These are phyloP conservation scores for Salix brachista DNA, from an alignment of 345 rosid genomes.

Conservation along the genomic window DNA sequence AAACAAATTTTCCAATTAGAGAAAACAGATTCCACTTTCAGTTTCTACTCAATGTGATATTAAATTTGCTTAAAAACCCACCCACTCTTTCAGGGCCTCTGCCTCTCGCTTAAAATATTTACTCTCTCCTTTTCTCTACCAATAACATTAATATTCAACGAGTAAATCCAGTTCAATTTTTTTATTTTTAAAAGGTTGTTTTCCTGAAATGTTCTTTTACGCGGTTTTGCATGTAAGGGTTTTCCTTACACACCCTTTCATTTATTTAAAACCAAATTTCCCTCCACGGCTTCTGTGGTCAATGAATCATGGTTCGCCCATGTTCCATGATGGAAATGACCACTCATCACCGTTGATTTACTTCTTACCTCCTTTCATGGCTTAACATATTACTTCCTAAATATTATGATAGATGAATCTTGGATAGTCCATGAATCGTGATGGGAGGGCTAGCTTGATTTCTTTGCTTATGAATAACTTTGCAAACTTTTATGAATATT, in stretches of 20 bases:
- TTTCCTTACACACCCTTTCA: constrained; percentile 13
- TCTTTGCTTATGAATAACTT: neutral
- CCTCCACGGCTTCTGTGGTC: neutral
- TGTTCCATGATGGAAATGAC: neutral
- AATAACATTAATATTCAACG: neutral
- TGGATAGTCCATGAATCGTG: neutral
- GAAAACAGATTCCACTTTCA: constrained; percentile 32
- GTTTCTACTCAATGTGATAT: constrained; percentile 4
- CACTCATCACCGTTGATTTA: neutral
- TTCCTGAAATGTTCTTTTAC: constrained; percentile 15
- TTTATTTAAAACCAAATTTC: neutral
- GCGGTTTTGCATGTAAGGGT: constrained; percentile 20
- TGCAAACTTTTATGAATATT: neutral
- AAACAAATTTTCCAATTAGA: constrained; percentile 20
- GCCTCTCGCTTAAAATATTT: constrained; percentile 42
- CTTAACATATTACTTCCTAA: neutral
- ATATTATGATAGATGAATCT: neutral
- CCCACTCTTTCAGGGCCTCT: constrained; percentile 49
- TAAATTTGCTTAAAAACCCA: constrained; percentile 22
- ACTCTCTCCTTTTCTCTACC: constrained; percentile 5
- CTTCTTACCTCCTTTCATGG: too few relatives aligned
- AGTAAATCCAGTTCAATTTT: neutral
- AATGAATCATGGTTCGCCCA: neutral
- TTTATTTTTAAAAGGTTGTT: neutral
- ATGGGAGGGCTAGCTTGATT: neutral